Evolutionary conservation across 768 basidiomycete species (phyloP), one percentile per base, ranked within the genome.

Genomic region (Coprinopsis cinerea): DNA sequence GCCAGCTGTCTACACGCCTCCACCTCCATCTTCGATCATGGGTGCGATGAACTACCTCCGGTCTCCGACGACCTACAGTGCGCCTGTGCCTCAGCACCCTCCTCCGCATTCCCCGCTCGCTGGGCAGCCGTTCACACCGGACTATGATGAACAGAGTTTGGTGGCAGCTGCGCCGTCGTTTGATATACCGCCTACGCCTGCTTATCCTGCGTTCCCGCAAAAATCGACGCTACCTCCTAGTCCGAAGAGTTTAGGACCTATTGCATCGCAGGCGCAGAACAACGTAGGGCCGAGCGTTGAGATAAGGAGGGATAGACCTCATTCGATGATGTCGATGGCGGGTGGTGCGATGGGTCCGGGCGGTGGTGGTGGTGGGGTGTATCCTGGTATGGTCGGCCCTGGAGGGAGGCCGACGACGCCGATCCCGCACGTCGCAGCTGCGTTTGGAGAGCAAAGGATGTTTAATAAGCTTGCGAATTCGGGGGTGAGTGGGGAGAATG

Each of bases 141-240:
- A 53, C 3, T 53, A 51, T 24, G 59, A 60, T 4, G 57, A 58
- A 10, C 42, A 57, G 56, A 43, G 48, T 11, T 36, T 48, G 36
- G 62, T 42, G 28, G 32, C 34, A 32, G 46, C 51, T 23, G 37
- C 34, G 13, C 46, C 51, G 15, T 28, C 17, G 9, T 48, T 57
- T 20, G 64, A 64, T 15, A 54, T 65, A 1, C 79, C 85, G 0
- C 72, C 73, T 37, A 89, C 84, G 3, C 87, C 88, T 1, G 82
- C 86, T 2, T 87, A 87, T 57, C 86, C 88, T 13, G 74, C 84
- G 1, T 90, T 79, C 59, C 75, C 83, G 0, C 64, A 72, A 26
- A 57, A 67, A 30, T 70, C 70, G 5, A 67, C 76, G 17, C 53
- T 72, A 1, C 69, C 78, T 7, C 75, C 76, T 0, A 76, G 73